phyloP scores from a whole-genome alignment of 306 rosid species.

The Trifolium subterraneum region DNA sequence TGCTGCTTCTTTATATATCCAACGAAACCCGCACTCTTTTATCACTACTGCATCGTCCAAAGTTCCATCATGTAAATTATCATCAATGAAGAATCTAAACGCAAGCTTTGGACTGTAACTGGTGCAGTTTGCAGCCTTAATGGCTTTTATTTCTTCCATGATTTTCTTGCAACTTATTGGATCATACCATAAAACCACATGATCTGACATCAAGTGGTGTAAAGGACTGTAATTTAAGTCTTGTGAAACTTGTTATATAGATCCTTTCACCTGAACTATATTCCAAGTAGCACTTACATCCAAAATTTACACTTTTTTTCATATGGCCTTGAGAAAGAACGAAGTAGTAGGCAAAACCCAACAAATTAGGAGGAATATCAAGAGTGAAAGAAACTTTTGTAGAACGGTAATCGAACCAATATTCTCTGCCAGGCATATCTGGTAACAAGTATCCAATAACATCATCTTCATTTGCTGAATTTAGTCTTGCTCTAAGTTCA shows the following conservation, averaged over 20 bases:
- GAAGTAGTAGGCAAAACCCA: constrained; percentile 20
- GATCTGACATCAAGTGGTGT: not conserved
- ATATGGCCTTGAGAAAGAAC: not conserved
- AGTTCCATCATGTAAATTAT: not conserved
- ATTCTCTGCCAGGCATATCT: not conserved
- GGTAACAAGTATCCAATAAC: not conserved
- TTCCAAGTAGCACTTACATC: constrained; percentile 34
- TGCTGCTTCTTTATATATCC: not conserved
- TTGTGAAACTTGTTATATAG: not conserved
- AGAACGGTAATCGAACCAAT: constrained; percentile 1
- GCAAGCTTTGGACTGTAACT: constrained; percentile 7
- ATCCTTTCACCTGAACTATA: not conserved
- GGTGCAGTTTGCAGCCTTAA: not conserved
- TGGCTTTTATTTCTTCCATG: not conserved
- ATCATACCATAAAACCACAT: constrained; percentile 17
- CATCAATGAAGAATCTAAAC: constrained; percentile 23
- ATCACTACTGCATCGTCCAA: not conserved
- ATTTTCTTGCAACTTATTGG: not conserved
- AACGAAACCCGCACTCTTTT: not conserved
- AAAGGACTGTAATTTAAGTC: too few relatives aligned
- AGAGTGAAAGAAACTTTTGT: not conserved
- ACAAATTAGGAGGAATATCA: not conserved
- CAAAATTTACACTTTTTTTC: not conserved
- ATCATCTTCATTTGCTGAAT: not conserved
- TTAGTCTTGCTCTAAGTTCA: not conserved